Base-by-base conservation (phyloP, 2,329 filamentous ascomycete species). In the Clonostachys rhizophaga region DNA sequence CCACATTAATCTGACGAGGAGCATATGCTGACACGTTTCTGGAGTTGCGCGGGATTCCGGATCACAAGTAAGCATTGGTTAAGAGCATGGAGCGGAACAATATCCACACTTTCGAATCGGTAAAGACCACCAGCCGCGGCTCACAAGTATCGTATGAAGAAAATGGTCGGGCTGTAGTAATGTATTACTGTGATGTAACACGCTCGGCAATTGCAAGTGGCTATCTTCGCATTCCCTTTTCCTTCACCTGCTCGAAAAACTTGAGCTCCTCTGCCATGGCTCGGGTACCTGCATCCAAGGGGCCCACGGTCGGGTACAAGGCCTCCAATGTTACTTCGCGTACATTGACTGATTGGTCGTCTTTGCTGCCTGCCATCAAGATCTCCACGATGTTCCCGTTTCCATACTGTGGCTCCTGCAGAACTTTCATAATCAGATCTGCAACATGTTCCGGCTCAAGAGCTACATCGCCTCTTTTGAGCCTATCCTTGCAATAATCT, bases 331-430 rank as follows among this genome's bases (percentile, higher is more conserved):
- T 34, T 2, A 55, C 52, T 33, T 52, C 48, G 10, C 51, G 47
- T n/a, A 49, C 43, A 14, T 44, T 42, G 36, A 57, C 43, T 13
- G 40, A 30, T 4, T 40, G 40, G 16, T 51, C 41, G 14, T 49
- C 49, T 36, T 34, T 44, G 17, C 43, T 47, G 35, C 49, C 53
- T 11, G 45, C 24, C 47, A 49, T 46, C 50, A 53, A 48, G n/a
- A 50, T 46, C 49, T 56, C 53, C 13, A 54, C 33, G 14, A 52
- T 44, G 30, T 50, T 53, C n/a, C 54, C 54, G 34, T 57, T 47
- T 34, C 49, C 54, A 40, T 52, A 55, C 37, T 53, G 47, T 16
- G 47, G 40, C 20, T 51, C 50, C 1, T 45, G 45, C 4, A 54
- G 36, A 5, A 51, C 24, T 11, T 34, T 16, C 33, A 55, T 48